Evolutionary conservation across 108 stramenopile species (phyloP), one percentile per base, ranked within the genome.

Genomic region (Mediolabrus comicus): DNA sequence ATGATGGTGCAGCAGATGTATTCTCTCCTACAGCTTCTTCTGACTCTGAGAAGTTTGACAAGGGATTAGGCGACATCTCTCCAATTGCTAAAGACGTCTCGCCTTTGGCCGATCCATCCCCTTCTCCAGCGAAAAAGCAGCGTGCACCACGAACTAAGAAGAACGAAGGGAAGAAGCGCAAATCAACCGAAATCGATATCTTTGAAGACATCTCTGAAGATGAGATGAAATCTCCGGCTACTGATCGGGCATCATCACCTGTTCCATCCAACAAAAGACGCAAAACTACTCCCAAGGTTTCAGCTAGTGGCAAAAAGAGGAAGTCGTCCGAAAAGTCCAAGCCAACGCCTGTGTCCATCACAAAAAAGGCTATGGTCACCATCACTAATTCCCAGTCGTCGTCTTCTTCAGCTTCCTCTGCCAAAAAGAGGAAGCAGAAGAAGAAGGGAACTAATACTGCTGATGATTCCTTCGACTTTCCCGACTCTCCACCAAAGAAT

Each of bases 321-420:
- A 57, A 57, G 28, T 57, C 29, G 31, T 53, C 32, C 30, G 59
- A 8, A 24, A 57, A 59, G 63, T 54, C 69, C 11, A 78, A 77
- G 39, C 62, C 68, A 16, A 77, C 77, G 27, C 77, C 77, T 3
- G 69, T 78, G 33, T 78, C 77, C 17, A 27, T 71, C 11, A 53
- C 62, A 22, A 59, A 25, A 53, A 66, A 65, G 19, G 77, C 63
- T 0, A 70, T 70, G 69, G 38, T 78, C 31, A 66, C 67, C 11
- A 65, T 78, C 3, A 78, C 77, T 36, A 78, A 78, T 38, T 52
- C 53, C 22, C 38, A 66, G 24, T 32, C 59, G 25, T 39, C 58
- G 0, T 49, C 55, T 1, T 24, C 43, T 53, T 60, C 69, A 2
- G 62, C 59, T 5, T 33, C 33, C 26, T 26, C 38, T 6, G 28